Evolutionary conservation across 2,329 filamentous ascomycete species (phyloP), one percentile per base, ranked within the genome.

Genomic region (Gyromitra esculenta): DNA sequence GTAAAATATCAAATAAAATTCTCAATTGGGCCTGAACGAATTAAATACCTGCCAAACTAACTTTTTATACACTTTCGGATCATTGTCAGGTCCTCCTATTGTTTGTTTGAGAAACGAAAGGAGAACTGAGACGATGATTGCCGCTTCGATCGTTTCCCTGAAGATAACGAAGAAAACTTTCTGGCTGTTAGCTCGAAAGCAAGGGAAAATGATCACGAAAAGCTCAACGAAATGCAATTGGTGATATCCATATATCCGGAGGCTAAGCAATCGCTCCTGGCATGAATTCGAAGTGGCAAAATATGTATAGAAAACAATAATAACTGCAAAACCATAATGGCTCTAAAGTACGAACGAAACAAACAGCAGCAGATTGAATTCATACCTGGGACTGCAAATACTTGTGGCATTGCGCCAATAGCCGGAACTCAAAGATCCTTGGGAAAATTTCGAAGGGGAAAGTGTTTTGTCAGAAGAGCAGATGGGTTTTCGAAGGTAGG

Each of bases 91-190:
- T 1, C 75, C 84, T 0, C 89, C 89, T 48, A 96, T 87, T 1
- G 91, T 92, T 83, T 96, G 92, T 83, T 95, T 96, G 75, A 96
- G 85, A 82, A 96, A 96, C 25, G 93, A 89, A 52, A 97, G 88
- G 43, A 97, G 86, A n/a, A 97, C 91, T 0, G 93, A 95, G 78
- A 96, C 89, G 80, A 97, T 92, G 82, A 97, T 93, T 81, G 88
- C 90, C 0, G 91, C 92, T 85, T 97, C 93, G 62, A 97, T 86
- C 54, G 90, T 89, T 85, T 97, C 94, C 82, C 94, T 90, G 83
- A 97, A 96, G 84, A 92, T 90, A 83, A 97, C 92, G 85, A 97
- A 94, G 85, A 97, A 97, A 71, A 97, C 89, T 81, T 57, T 63
- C 7, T 21, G 7, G 31, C 37, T 21, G 35, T 77, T 48, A 77